Evolutionary conservation across 192 early-diverging fungal species (phyloP).

Genomic region (Neocallimastix lanati): DNA sequence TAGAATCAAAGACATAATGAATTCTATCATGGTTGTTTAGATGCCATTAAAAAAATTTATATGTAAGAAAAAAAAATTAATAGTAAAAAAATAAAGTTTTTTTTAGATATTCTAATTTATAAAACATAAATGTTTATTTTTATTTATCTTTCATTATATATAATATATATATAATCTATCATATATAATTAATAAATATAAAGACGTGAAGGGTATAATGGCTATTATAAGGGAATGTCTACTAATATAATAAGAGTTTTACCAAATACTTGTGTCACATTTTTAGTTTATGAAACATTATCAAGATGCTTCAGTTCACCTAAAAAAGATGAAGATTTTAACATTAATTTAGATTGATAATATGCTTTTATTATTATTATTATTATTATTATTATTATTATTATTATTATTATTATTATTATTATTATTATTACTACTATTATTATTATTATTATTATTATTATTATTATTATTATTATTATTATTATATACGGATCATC

Average conservation of each 20-base stretch:
- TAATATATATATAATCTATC: too few species aligned
- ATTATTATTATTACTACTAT: too few species aligned
- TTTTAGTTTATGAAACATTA: background rate
- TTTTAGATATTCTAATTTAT: too few species aligned
- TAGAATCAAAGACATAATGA: background rate
- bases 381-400: too few species aligned
- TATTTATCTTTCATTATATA: too few species aligned
- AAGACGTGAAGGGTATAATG: background rate
- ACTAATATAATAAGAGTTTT: background rate
- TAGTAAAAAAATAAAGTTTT: too few species aligned
- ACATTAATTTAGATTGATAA: background rate
- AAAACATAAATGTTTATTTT: too few species aligned
- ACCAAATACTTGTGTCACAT: background rate
- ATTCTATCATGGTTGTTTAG: background rate
- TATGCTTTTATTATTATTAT: too few species aligned
- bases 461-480: too few species aligned
- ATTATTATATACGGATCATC: too few species aligned
- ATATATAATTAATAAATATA: background rate
- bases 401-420: too few species aligned
- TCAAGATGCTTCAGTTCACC: background rate
- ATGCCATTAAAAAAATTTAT: background rate
- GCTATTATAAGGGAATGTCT: background rate
- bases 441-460: too few species aligned
- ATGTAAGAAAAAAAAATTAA: background rate
- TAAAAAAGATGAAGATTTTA: background rate